Evolutionary conservation across 75 land plant genomes (phyloP).

Genomic region (Selaginella moellendorffii): DNA sequence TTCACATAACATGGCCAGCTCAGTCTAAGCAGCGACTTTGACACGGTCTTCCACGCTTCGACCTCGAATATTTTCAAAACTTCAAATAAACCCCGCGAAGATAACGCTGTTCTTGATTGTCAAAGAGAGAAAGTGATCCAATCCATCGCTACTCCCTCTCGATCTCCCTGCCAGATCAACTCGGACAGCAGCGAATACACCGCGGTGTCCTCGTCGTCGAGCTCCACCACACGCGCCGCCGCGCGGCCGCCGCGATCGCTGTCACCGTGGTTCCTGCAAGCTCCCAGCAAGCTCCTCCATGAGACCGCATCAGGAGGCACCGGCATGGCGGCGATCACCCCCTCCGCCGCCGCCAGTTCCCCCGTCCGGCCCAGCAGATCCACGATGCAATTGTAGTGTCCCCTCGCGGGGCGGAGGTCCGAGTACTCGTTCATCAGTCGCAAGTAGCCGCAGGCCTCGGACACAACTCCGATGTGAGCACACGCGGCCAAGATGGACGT

Average conservation of each 20-base stretch:
- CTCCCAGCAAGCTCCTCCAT: slow-evolving; percentile 3
- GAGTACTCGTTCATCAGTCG: not conserved
- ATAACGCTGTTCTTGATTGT: too few species aligned
- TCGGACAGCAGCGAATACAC: not conserved
- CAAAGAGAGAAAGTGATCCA: too few species aligned
- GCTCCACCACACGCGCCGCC: not conserved
- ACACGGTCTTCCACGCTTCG: too few species aligned
- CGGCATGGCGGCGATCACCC: not conserved
- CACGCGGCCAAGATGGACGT: not conserved
- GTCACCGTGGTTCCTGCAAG: not conserved
- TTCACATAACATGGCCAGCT: too few species aligned
- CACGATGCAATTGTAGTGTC: not conserved
- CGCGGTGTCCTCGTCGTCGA: not conserved
- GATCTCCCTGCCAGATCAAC: not conserved
- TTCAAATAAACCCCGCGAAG: too few species aligned
- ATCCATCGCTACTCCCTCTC: too few species aligned
- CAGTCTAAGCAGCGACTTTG: too few species aligned
- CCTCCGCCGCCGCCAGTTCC: not conserved
- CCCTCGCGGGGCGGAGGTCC: not conserved
- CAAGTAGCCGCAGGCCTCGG: not conserved
- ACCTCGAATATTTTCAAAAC: too few species aligned
- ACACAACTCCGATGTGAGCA: not conserved
- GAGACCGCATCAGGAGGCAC: not conserved
- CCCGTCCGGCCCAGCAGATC: not conserved
- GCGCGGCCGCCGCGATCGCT: not conserved